phyloP scores from a whole-genome alignment of 2,329 filamentous ascomycete species.

The Colletotrichum somersetense region DNA sequence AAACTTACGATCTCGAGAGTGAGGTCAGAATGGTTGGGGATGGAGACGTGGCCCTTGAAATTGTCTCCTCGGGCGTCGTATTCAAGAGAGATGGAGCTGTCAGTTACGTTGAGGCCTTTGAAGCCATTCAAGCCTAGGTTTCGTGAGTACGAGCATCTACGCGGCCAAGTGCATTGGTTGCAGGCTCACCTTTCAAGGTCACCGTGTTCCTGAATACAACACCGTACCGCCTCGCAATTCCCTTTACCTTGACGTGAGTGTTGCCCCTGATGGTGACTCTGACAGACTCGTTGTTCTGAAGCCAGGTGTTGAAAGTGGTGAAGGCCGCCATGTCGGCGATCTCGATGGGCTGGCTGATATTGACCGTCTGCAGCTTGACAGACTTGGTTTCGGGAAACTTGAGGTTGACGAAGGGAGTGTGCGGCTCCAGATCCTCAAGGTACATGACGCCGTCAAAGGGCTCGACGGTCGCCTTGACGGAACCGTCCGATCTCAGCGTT shows the following conservation, averaged over 20 bases:
- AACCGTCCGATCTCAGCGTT: slow-evolving; percentile 65
- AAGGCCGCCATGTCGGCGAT: slow-evolving; percentile 64
- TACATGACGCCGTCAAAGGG: slow-evolving; percentile 67
- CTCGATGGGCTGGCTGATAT: slow-evolving; percentile 62
- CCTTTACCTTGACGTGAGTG: slow-evolving; percentile 64
- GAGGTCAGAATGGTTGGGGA: slow-evolving; percentile 74
- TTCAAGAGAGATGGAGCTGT: slow-evolving; percentile 61
- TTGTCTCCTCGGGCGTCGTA: slow-evolving; percentile 64
- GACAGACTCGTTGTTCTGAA: slow-evolving; percentile 64
- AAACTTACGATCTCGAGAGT: slow-evolving; percentile 72
- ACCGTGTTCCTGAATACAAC: slow-evolving; percentile 70
- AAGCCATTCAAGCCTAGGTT: slow-evolving; percentile 65
- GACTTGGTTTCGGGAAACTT: slow-evolving; percentile 65
- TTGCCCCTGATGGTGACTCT: slow-evolving; percentile 65
- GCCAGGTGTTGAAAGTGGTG: slow-evolving; percentile 66
- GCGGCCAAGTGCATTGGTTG: not conserved
- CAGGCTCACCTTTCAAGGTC: slow-evolving; percentile 54
- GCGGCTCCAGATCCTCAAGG: slow-evolving; percentile 61
- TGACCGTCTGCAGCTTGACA: slow-evolving; percentile 63
- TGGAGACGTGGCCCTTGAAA: slow-evolving; percentile 69
- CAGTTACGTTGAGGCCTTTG: slow-evolving; percentile 64
- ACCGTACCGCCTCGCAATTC: slow-evolving; percentile 61
- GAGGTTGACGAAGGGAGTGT: slow-evolving; percentile 64
- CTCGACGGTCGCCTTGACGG: slow-evolving; percentile 64
- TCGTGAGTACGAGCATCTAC: slow-evolving; percentile 28